phyloP scores from a whole-genome alignment of 768 basidiomycete species.

The Trametes cubensis region DNA sequence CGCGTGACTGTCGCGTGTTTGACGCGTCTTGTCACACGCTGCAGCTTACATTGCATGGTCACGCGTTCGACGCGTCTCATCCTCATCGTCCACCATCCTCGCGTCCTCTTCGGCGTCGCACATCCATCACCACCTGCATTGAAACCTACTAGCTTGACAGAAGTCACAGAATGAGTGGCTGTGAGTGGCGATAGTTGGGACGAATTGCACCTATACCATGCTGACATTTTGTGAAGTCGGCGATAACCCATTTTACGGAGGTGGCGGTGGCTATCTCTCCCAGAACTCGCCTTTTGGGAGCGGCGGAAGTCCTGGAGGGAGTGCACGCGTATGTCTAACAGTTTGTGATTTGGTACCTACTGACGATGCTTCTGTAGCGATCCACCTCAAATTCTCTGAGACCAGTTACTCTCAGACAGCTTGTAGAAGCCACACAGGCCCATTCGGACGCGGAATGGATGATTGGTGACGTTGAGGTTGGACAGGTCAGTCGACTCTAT shows the following conservation, averaged over 20 bases:
- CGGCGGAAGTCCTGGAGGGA: constrained; percentile 59
- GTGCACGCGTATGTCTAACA: constrained; percentile 41
- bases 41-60: neutral
- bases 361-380: constrained; percentile 31
- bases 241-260: constrained; percentile 46
- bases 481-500: constrained; percentile 56
- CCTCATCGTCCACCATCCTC: neutral
- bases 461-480: constrained; percentile 78
- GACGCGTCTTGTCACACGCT: constrained; percentile 21
- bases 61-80: constrained; percentile 20
- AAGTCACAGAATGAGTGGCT: constrained; percentile 44
- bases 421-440: constrained; percentile 74
- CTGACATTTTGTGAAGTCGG: constrained; percentile 13
- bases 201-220: neutral
- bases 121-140: too few species aligned
- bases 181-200: constrained; percentile 32
- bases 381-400: constrained; percentile 54
- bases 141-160: neutral
- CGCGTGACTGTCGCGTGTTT: constrained; percentile 11
- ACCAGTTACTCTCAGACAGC: constrained; percentile 78
- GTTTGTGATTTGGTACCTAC: neutral
- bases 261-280: constrained; percentile 49
- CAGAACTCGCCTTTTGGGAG: constrained; percentile 63
- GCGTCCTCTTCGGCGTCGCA: too few species aligned
- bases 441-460: constrained; percentile 90